Evolutionary conservation across 108 stramenopile genomes (phyloP), one percentile per base, ranked within the genome.

Genomic region (Licmophora abbreviata): DNA sequence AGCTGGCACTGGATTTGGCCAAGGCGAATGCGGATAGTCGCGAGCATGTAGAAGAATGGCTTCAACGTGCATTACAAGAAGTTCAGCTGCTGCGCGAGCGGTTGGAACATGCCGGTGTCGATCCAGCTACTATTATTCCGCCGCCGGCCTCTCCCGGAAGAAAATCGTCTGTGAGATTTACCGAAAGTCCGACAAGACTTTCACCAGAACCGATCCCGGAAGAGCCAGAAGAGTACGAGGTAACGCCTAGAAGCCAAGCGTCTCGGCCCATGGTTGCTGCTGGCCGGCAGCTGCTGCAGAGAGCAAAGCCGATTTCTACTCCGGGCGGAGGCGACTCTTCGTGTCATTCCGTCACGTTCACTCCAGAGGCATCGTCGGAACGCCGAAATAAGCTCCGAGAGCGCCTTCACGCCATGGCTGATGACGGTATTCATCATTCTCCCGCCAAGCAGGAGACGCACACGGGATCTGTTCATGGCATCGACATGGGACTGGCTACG

Each of bases 1-100:
- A 70, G 21, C 12, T 70, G 33, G 88, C 88, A 8, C 54, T 90
- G 30, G 84, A 90, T 25, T 58, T 85, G 58, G 88, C 88, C 24
- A 90, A 83, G 59, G 76, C 73, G 22, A 77, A 68, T 46, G 41
- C 71, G 11, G 72, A 68, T 20, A 61, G 58, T 27, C 71, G 74
- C 59, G 79, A 85, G 31, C 68, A 83, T 53, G 45, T 69, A 34
- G 84, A 85, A 60, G 55, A 44, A 37, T 74, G 68, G 60, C 51
- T 90, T 17, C 56, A 61, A 42, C 36, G 56, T 28, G 58, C 78
- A 20, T 36, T 78, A 54, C 61, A 75, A 29, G 79, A 83, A 51
- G 54, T 81, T 29, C 54, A 70, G 38, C 18, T 51, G 21, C 64
- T 78, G 65, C 48, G 68, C 37, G 45, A 58, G 34, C 45, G 47